Conservation (phyloP, 345 rosid genomes). For the Anastatica hierochuntica region DNA sequence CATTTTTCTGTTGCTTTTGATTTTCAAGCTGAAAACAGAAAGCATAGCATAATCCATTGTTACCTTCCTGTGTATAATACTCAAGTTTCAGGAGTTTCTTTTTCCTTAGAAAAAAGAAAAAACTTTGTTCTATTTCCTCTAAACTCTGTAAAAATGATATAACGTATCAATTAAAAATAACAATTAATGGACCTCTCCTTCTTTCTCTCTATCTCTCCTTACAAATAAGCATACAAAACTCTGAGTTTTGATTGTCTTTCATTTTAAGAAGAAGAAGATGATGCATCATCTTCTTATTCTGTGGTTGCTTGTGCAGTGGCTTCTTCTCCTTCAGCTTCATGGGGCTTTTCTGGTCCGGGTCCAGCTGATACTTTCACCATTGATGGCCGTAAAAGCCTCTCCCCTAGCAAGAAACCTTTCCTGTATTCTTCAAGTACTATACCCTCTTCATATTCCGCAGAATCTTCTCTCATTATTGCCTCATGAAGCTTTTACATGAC, state of each 20-base stretch:
- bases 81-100: neutral
- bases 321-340: constrained; percentile 35
- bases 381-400: constrained; percentile 79
- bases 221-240: constrained; percentile 1
- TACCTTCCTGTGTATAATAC: neutral
- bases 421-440: constrained; percentile 71
- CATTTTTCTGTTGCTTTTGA: neutral
- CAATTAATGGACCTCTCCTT: constrained; percentile 1
- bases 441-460: constrained; percentile 72
- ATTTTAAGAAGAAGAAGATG: constrained; percentile 20
- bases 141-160: constrained; percentile 8
- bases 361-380: constrained; percentile 99
- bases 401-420: constrained; percentile 77
- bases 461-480: constrained; percentile 91
- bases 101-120: too few species aligned
- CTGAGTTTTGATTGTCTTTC: neutral
- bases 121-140: constrained; percentile 11
- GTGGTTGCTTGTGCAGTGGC: constrained; percentile 14
- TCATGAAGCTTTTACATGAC: constrained; percentile 60
- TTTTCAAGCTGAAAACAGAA: neutral
- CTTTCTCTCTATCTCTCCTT: neutral
- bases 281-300: constrained; percentile 11
- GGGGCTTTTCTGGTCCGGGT: constrained; percentile 66
- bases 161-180: constrained; percentile 6
- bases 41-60: neutral